phyloP scores from a whole-genome alignment of 495 filamentous ascomycete genomes.

The Penicillium alfredii region DNA sequence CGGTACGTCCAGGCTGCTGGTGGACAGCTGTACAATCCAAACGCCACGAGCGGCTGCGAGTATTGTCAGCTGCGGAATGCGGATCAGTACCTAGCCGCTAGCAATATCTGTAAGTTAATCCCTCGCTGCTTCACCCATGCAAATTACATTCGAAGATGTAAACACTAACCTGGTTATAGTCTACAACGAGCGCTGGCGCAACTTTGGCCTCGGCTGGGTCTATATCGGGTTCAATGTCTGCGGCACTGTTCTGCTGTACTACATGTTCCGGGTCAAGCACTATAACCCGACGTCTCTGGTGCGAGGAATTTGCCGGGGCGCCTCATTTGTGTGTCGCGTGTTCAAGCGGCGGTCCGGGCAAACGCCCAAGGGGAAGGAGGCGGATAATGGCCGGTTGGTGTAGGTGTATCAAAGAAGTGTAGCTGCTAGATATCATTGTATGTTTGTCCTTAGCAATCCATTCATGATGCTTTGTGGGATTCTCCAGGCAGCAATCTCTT shows the following conservation, averaged over 20 bases:
- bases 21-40: constrained; percentile 42
- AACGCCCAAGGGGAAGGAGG: constrained; percentile 57
- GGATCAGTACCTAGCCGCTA: constrained; percentile 41
- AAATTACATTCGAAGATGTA: constrained; percentile 1
- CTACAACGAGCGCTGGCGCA: constrained; percentile 46
- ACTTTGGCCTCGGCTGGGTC: constrained; percentile 49
- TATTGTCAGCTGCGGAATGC: constrained; percentile 43
- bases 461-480: too few relatives aligned
- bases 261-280: constrained; percentile 47
- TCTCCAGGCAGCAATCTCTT: too few relatives aligned
- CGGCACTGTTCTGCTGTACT: constrained; percentile 47
- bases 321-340: constrained; percentile 30
- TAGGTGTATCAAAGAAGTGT: too few relatives aligned
- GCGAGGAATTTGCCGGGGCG: constrained; percentile 22
- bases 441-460: too few relatives aligned
- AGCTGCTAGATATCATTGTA: too few relatives aligned
- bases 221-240: constrained; percentile 49
- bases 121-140: neutral
- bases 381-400: constrained; percentile 37
- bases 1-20: constrained; percentile 25
- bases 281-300: constrained; percentile 38
- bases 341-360: constrained; percentile 44
- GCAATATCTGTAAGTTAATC: constrained; percentile 39
- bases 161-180: too few relatives aligned
- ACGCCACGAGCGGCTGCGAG: constrained; percentile 33